These are phyloP conservation scores for Phytopythium kandeliae DNA, from an alignment of 352 stramenopile species.

Conservation along the genomic window DNA sequence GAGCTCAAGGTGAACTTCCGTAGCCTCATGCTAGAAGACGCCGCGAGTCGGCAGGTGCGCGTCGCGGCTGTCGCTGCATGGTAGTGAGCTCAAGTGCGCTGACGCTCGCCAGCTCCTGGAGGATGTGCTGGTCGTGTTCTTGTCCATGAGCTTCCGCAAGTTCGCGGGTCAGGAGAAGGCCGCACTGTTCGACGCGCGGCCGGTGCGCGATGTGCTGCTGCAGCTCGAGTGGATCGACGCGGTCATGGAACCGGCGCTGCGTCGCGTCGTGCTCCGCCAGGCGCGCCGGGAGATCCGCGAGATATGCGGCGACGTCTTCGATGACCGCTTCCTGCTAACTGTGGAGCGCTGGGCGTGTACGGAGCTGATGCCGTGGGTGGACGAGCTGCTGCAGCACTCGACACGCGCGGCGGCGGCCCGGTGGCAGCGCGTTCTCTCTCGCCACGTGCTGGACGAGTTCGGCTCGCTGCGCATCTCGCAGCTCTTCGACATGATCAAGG, in stretches of 20 bases:
- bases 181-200: slow-evolving; percentile 36
- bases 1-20: slow-evolving; percentile 44
- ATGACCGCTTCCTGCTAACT: slow-evolving; percentile 32
- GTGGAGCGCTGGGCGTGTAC: slow-evolving; percentile 47
- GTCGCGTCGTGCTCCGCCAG: slow-evolving; percentile 48
- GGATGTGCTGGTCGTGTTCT: slow-evolving; percentile 60
- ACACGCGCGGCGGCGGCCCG: slow-evolving; percentile 15
- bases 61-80: no score
- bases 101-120: slow-evolving; percentile 51
- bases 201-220: slow-evolving; percentile 41
- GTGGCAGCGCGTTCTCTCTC: slow-evolving; percentile 43
- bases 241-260: slow-evolving; percentile 39
- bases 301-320: slow-evolving; percentile 47
- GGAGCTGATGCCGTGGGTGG: slow-evolving; percentile 55
- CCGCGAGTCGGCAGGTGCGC: slow-evolving; percentile 14
- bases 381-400: slow-evolving; percentile 31
- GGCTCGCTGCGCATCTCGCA: slow-evolving; percentile 82
- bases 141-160: slow-evolving; percentile 69
- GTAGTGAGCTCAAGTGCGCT: no score
- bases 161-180: slow-evolving; percentile 51
- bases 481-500: slow-evolving; percentile 96
- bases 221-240: slow-evolving; percentile 56
- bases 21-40: slow-evolving; percentile 51
- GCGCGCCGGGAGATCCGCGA: slow-evolving; percentile 39
- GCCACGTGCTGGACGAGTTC: slow-evolving; percentile 59